Evolutionary conservation across 2,329 filamentous ascomycete genomes (phyloP).

Genomic region (Tolypocladium ovalisporum): DNA sequence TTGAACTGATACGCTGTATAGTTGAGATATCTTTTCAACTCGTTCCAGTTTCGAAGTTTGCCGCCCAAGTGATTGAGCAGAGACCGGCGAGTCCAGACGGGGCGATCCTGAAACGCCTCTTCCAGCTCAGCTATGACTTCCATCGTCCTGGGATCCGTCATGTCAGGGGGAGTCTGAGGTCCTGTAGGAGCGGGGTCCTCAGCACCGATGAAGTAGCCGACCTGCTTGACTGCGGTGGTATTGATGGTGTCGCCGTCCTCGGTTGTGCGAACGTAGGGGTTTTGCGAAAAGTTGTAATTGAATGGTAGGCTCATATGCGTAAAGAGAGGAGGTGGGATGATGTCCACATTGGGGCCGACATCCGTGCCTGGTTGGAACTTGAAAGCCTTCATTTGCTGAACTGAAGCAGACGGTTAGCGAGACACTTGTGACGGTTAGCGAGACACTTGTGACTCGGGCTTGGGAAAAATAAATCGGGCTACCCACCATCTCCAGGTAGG

Average conservation of each 20-base stretch:
- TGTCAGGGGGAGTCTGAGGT: slow-evolving; percentile 48
- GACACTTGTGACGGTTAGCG: neutral
- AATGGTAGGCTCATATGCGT: slow-evolving; percentile 65
- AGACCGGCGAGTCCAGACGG: slow-evolving; percentile 78
- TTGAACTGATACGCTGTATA: slow-evolving; percentile 89
- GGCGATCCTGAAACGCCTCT: slow-evolving; percentile 58
- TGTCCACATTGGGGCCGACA: slow-evolving; percentile 48
- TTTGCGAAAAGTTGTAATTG: slow-evolving; percentile 76
- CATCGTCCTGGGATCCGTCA: slow-evolving; percentile 50
- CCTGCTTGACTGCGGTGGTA: slow-evolving; percentile 46
- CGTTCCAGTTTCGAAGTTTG: slow-evolving; percentile 38
- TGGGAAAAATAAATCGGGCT: no score
- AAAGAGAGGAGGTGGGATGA: slow-evolving; percentile 72
- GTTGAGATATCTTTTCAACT: slow-evolving; percentile 65
- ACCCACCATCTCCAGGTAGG: slow-evolving; percentile 57
- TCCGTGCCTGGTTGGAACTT: slow-evolving; percentile 53
- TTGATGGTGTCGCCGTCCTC: slow-evolving; percentile 46
- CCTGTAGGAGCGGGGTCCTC: slow-evolving; percentile 50
- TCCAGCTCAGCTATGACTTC: slow-evolving; percentile 54
- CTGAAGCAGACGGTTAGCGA: slow-evolving; percentile 14
- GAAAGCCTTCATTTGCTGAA: slow-evolving; percentile 48
- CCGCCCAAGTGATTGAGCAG: slow-evolving; percentile 60
- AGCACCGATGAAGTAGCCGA: slow-evolving; percentile 47
- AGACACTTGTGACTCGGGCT: no score
- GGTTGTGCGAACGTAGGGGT: slow-evolving; percentile 60